Base-by-base conservation (phyloP, 2,329 filamentous ascomycete species). In the Colletotrichum spinosum region DNA sequence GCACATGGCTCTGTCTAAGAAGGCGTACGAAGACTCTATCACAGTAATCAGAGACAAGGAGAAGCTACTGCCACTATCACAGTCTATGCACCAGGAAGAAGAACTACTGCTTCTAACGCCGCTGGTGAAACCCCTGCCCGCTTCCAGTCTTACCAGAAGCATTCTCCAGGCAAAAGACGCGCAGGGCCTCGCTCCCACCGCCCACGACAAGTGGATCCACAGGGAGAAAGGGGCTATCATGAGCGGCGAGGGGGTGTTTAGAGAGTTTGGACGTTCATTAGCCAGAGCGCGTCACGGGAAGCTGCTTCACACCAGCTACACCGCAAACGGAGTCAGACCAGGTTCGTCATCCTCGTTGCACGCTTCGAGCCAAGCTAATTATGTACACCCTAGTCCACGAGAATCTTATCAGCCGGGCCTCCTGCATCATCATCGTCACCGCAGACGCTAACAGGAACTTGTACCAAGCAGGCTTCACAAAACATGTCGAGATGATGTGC, bases 401-500 rank as follows among this genome's bases (percentile, higher is more conserved):
- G 73, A 96, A 95, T 68, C 83, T 97, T 15, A 97, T 97, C 75
- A 92, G 94, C 69, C 86, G 94, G 70, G 94, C 94, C 10, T 93
- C 91, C 55, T 93, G 92, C 4, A 93, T 97, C 68, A 91, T 98
- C 68, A 90, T 97, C 55, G 87, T 97, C 38, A 97, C 95, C 0
- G 95, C 95, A 9, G 95, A 98, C 78, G 94, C 94, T 1, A 97
- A 97, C 74, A 87, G 94, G 45, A 97, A 98, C 73, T 81, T 97
- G 12, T 98, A 97, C 74, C 95, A 98, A 76, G 89, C 93, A 55
- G 94, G 94, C 0, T 98, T 98, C 75, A 95, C 95, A 2, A 98
- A 97, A 75, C 95, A 98, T 70, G 92, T 97, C 8, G 91, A 94
- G 11, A 96, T 97, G 91, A 95, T 97, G 79, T 97, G 94, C 78